Base-by-base conservation (phyloP, 2,329 filamentous ascomycete species). In the Pestalotiopsis sp. region DNA sequence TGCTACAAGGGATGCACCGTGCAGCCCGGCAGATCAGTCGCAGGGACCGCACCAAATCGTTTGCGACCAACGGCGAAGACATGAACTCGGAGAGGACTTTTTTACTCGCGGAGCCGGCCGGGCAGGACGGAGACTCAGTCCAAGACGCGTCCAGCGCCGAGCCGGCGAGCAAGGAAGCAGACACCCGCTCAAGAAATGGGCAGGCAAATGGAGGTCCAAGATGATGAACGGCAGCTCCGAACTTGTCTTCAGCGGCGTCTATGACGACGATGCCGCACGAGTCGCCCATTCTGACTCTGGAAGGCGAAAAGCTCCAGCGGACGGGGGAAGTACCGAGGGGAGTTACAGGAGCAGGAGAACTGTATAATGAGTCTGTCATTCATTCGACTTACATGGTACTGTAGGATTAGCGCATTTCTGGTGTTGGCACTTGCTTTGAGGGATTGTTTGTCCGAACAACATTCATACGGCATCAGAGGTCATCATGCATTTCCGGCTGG, bases 41-140 rank as follows among this genome's bases (percentile, higher is more conserved):
- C 12, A 61, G 56, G 58, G 67, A 69, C 57, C 56, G 67, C 11
- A 69, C 67, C 17, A 69, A 69, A 57, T 66, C 63, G 25, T 66
- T 69, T n/a, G 57, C 62, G 25, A 69, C 67, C 56, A 64, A 20
- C 20, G 67, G 63, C 27, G 67, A 66, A 13, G 63, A 66, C 4
- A n/a, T 45, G 36, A 25, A 14, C 52, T 23, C 17, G 25, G 39
- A 38, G 14, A 66, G 62, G 63, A 57, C 23, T 69, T 69, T 69
- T 68, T 69, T 66, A 62, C 67, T 27, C 63, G 9, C 62, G 23
- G 62, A 65, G 17, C 27, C 41, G 39, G 62, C 12, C 39, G 62
- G 38, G 17, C 23, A 45, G 13, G 45, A 20, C 45, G n/a, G 7
- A 52, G 45, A n/a, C 3, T 23, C 7, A 62, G 31, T 12, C 59